Evolutionary conservation across 192 early-diverging fungal genomes (phyloP).

Genomic region (Podila verticillata): DNA sequence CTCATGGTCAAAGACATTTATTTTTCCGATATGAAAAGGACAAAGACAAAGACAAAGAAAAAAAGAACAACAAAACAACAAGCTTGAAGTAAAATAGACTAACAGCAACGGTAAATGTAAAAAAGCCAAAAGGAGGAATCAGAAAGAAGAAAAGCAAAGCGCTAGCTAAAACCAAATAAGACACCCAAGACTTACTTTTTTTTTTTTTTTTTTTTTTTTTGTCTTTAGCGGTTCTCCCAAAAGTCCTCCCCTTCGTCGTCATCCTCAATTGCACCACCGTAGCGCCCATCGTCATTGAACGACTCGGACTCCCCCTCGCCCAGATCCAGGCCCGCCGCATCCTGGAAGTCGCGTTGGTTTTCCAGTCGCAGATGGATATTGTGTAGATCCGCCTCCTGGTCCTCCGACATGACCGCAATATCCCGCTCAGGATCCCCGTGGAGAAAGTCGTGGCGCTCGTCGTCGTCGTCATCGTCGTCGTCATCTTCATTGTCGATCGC

Average conservation of each 20-base stretch:
- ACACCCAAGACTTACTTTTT: background rate
- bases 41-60: too few species aligned
- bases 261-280: slow-evolving; percentile 30
- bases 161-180: background rate
- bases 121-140: too few species aligned
- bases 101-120: too few species aligned
- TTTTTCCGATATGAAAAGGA: too few species aligned
- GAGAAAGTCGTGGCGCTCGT: background rate
- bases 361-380: slow-evolving; percentile 41
- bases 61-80: too few species aligned
- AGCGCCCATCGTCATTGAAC: slow-evolving; percentile 37
- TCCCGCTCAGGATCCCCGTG: slow-evolving; percentile 35
- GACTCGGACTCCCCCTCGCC: slow-evolving; percentile 28
- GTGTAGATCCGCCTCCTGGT: slow-evolving; percentile 31
- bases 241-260: slow-evolving; percentile 49
- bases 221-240: slow-evolving; percentile 49
- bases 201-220: too few species aligned
- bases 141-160: too few species aligned
- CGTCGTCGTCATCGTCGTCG: background rate
- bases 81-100: too few species aligned
- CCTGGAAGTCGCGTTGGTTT: slow-evolving; percentile 48
- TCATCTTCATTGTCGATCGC: background rate
- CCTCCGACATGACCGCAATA: slow-evolving; percentile 28
- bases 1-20: too few species aligned
- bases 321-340: slow-evolving; percentile 33